Conservation (phyloP, 352 stramenopile species). For the Blastocystis hominis region DNA sequence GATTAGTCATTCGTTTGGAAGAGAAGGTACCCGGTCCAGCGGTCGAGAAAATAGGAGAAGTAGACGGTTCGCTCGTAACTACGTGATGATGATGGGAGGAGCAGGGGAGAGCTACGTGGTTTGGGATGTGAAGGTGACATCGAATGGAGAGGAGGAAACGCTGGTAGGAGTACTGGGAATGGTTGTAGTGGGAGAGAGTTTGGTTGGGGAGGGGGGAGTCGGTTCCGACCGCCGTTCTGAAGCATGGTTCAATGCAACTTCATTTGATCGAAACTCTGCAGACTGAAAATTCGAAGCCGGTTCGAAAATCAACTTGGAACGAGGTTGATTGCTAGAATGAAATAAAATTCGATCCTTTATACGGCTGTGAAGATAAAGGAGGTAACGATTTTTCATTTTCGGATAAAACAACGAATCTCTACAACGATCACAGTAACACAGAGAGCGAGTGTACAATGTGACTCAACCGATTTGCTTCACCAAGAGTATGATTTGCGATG, state of each 20-base stretch:
- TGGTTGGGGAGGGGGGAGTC: background rate
- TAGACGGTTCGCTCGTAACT: background rate
- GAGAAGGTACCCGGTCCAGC: conserved; percentile 1
- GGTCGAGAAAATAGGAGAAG: background rate
- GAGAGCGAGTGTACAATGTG: background rate
- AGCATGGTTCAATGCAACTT: background rate
- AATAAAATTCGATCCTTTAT: no score
- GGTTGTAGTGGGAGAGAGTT: background rate
- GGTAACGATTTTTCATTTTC: background rate
- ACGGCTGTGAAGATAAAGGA: no score
- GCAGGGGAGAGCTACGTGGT: background rate
- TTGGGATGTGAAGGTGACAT: conserved; percentile 44
- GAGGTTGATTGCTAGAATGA: no score
- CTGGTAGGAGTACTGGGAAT: background rate
- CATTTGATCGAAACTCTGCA: background rate
- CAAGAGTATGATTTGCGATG: background rate
- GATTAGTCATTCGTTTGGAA: background rate
- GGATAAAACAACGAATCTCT: background rate
- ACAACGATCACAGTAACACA: background rate
- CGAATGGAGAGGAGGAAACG: background rate
- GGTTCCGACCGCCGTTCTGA: background rate
- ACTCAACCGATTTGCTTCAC: background rate
- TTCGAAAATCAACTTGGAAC: no score
- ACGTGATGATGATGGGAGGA: background rate
- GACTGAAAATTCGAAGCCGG: no score